Evolutionary conservation across 805 yeast species (phyloP).

Genomic region (Candida caryicola): DNA sequence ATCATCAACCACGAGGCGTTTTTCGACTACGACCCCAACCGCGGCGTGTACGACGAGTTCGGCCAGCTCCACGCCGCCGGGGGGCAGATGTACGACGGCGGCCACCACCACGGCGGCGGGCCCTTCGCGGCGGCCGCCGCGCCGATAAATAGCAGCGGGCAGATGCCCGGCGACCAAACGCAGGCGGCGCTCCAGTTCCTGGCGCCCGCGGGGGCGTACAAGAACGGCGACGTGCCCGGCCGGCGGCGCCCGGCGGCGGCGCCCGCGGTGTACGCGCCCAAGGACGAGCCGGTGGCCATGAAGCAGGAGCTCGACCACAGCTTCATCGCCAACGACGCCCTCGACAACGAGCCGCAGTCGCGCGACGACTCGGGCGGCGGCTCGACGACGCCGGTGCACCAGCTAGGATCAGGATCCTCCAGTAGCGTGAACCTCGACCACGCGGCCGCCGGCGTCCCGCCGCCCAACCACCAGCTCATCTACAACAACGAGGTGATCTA

Average conservation of each 20-base stretch:
- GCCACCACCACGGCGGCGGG: background rate
- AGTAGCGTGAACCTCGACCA: background rate
- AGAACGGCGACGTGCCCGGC: background rate
- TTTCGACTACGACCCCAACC: conserved; percentile 22
- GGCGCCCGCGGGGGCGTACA: background rate
- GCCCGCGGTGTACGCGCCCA: background rate
- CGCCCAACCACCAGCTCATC: conserved; percentile 50
- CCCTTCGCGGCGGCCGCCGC: background rate
- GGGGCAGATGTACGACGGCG: background rate
- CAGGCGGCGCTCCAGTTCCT: background rate
- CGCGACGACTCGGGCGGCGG: background rate
- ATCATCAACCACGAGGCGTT: conserved; percentile 48
- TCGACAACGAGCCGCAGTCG: background rate
- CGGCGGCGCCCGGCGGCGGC: background rate
- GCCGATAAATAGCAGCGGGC: background rate
- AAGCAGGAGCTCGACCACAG: background rate
- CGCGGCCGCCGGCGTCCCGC: conserved; percentile 39
- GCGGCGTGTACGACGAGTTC: conserved; percentile 17
- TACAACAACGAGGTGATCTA: conserved; percentile 56
- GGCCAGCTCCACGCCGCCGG: background rate
- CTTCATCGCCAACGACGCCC: background rate
- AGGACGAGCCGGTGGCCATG: background rate
- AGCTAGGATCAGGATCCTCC: background rate
- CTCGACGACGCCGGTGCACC: background rate
- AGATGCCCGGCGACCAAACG: background rate